Conservation (phyloP, 768 basidiomycete species). For the Harrya chromipes region DNA sequence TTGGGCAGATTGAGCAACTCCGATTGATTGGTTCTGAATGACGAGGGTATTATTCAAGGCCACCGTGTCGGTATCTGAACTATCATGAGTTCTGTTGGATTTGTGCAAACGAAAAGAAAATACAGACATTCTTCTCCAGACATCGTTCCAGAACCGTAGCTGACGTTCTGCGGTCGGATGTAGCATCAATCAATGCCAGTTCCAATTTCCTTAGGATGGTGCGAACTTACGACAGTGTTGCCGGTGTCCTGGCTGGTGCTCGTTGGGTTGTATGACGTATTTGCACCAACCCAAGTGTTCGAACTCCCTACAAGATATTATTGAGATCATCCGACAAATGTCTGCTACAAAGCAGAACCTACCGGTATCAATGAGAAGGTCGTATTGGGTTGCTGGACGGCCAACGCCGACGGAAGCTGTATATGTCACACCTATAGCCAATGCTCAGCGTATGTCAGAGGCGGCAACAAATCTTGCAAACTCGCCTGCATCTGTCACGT, state of each 20-base stretch:
- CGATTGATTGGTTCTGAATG: conserved; percentile 47
- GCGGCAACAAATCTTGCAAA: not conserved
- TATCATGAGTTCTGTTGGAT: conserved; percentile 1
- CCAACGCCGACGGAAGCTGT: conserved; percentile 52
- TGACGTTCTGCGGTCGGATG: conserved; percentile 38
- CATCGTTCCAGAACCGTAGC: conserved; percentile 54
- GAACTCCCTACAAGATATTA: conserved; percentile 34
- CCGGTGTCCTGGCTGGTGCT: conserved; percentile 43
- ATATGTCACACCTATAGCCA: conserved; percentile 46
- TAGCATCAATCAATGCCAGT: not conserved
- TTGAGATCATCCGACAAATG: not conserved
- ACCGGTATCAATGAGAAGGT: conserved; percentile 59
- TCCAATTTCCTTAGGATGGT: not conserved
- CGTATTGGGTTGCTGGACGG: conserved; percentile 45
- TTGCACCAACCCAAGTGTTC: conserved; percentile 59
- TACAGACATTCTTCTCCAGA: conserved; percentile 48
- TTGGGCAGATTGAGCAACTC: conserved; percentile 40
- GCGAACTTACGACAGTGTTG: conserved; percentile 32
- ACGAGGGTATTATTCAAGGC: conserved; percentile 39
- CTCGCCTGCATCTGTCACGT: conserved; percentile 54
- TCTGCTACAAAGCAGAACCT: conserved; percentile 3
- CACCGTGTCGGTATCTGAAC: conserved; percentile 45
- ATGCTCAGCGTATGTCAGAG: not conserved
- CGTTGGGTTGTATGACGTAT: conserved; percentile 43
- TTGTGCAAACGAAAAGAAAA: not conserved